phyloP scores from a whole-genome alignment of 768 basidiomycete genomes.

The Scleroderma citrinum region DNA sequence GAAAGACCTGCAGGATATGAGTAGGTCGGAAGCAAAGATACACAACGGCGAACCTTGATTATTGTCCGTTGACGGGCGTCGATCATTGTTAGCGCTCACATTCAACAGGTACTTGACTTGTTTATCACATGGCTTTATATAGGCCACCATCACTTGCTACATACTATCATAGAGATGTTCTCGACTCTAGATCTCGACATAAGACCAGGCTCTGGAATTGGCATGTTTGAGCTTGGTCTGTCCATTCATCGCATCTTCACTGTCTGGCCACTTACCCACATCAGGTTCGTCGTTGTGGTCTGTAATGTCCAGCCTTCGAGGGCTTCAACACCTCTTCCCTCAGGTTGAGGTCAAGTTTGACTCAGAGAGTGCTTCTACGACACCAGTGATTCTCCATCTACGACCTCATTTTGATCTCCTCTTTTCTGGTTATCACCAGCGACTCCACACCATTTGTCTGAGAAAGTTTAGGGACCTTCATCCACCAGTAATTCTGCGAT shows the following conservation, averaged over 20 bases:
- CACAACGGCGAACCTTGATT: slow-evolving; percentile 33
- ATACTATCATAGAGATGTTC: slow-evolving; percentile 38
- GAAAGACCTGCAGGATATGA: slow-evolving; percentile 55
- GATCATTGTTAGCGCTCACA: slow-evolving; percentile 23
- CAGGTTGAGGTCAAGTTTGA: slow-evolving; percentile 84
- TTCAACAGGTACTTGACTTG: background rate
- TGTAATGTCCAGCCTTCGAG: slow-evolving; percentile 60
- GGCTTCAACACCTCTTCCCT: slow-evolving; percentile 64
- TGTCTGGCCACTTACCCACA: background rate
- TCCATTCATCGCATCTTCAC: background rate
- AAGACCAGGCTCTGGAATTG: slow-evolving; percentile 68
- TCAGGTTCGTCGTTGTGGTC: slow-evolving; percentile 76
- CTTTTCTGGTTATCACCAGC: slow-evolving; percentile 74
- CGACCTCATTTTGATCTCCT: slow-evolving; percentile 82
- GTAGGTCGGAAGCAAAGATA: background rate
- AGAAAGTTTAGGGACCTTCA: slow-evolving; percentile 60
- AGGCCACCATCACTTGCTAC: background rate
- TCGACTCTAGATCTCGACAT: slow-evolving; percentile 71
- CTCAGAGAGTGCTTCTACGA: slow-evolving; percentile 58
- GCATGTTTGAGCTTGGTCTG: slow-evolving; percentile 71
- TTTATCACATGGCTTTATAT: no score
- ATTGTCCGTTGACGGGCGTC: slow-evolving; percentile 36
- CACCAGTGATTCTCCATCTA: slow-evolving; percentile 72
- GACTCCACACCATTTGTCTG: slow-evolving; percentile 72
- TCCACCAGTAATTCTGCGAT: slow-evolving; percentile 63